phyloP scores from a whole-genome alignment of 2,329 filamentous ascomycete genomes.

The Claviceps capensis region DNA sequence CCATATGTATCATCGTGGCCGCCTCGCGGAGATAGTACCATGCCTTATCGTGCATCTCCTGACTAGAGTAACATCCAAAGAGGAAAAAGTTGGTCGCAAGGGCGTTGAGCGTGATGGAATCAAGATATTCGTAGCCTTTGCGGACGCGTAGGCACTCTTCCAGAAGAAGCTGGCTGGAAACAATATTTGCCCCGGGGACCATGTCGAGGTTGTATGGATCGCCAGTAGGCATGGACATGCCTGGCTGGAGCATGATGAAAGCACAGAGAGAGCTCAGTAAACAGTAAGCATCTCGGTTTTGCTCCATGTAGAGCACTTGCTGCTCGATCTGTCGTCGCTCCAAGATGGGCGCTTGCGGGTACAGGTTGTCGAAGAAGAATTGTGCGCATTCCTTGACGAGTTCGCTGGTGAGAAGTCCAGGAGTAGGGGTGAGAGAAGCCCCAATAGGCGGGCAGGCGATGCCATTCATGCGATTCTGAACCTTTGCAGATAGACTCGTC shows the following conservation, averaged over 20 bases:
- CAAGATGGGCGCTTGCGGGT: slow-evolving; percentile 49
- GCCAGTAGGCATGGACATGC: slow-evolving; percentile 44
- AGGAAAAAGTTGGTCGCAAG: slow-evolving; percentile 68
- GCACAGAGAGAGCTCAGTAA: slow-evolving; percentile 50
- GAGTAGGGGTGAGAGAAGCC: slow-evolving; percentile 37
- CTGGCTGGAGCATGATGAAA: slow-evolving; percentile 56
- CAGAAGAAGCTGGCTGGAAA: slow-evolving; percentile 51
- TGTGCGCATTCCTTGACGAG: slow-evolving; percentile 52
- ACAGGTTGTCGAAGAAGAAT: slow-evolving; percentile 57
- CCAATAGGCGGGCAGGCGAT: slow-evolving; percentile 34
- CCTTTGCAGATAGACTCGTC: slow-evolving; percentile 47
- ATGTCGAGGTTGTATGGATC: slow-evolving; percentile 44
- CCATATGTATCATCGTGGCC: slow-evolving; percentile 52
- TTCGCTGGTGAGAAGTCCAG: slow-evolving; percentile 46
- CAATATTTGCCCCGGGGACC: slow-evolving; percentile 44
- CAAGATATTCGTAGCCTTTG: slow-evolving; percentile 47
- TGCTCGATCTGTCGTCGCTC: slow-evolving; percentile 44
- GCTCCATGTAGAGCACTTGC: slow-evolving; percentile 46
- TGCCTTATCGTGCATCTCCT: slow-evolving; percentile 61
- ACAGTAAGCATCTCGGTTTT: slow-evolving; percentile 49
- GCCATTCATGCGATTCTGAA: slow-evolving; percentile 46
- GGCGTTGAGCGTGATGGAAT: slow-evolving; percentile 40
- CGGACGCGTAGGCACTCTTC: slow-evolving; percentile 54
- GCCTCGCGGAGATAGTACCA: slow-evolving; percentile 73
- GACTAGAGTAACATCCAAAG: slow-evolving; percentile 56